phyloP scores from a whole-genome alignment of 805 yeast species.

The Myxozyma neotropica region DNA sequence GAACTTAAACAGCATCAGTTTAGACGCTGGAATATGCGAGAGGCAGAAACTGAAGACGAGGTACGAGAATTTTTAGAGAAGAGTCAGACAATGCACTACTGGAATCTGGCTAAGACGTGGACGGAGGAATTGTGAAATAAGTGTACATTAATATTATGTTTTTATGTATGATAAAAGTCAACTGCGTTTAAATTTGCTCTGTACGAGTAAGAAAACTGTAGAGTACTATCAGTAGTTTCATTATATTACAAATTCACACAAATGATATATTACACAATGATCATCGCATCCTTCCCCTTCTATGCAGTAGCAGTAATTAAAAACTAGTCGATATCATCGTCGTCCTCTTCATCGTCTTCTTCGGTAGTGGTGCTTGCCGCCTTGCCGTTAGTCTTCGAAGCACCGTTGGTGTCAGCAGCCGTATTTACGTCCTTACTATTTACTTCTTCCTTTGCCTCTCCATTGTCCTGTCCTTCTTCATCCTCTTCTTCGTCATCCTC shows the following conservation, averaged over 20 bases:
- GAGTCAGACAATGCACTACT: conserved; percentile 25
- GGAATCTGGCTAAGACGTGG: conserved; percentile 35
- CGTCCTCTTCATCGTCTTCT: conserved; percentile 1
- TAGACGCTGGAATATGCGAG: conserved; percentile 24
- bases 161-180: not conserved
- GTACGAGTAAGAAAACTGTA: too few relatives aligned
- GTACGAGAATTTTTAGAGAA: conserved; percentile 28
- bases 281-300: not conserved
- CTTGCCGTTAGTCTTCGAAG: conserved; percentile 1
- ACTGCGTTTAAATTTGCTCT: too few relatives aligned
- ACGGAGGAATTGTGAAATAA: conserved; percentile 1
- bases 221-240: not conserved
- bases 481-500: conserved; percentile 27
- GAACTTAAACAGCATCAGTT: conserved; percentile 34
- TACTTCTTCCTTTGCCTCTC: not conserved
- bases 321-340: conserved; percentile 11
- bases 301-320: not conserved
- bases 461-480: conserved; percentile 20
- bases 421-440: not conserved
- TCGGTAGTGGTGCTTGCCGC: not conserved
- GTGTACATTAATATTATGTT: not conserved
- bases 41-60: conserved; percentile 28
- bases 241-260: not conserved
- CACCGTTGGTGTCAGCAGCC: not conserved
- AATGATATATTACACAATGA: not conserved